Base-by-base conservation (phyloP, 345 rosid genomes). In the Hibiscus syriacus region DNA sequence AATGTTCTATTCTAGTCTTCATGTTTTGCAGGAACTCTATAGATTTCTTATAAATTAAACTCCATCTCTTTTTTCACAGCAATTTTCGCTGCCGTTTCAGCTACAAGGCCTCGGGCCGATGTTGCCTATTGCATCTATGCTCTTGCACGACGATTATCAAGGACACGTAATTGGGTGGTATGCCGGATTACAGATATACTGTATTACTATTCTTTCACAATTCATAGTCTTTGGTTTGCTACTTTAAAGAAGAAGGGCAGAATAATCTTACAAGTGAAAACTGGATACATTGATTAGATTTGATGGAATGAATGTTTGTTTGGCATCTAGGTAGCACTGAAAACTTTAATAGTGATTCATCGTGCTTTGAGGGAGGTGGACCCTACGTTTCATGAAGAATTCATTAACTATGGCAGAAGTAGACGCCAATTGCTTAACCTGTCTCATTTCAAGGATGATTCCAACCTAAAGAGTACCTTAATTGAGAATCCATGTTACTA, bases 361-460 rank as follows among this genome's bases (percentile, higher is more conserved):
- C 98, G 99, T 76, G 90, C 98, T 71, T 73, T 94, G 79, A 91
- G 98, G 76, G 99, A 94, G 85, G 99, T 91, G 66, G 99, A 94
- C 79, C 96, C 91, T 46, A 89, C 99, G 1, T 91, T 94, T 78
- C 96, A 89, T 50, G 99, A 91, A 76, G 99, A 94, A 73, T 82
- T 94, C 64, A 89, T 91, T 56, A 94, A 94, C 69, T 94, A 94
- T 75, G 95, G 96, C 65, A 83, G 90, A 80, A 89, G 90, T 83
- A 83, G 93, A 79, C 83, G 52, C 72, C 99, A 89, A 68, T 88
- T 94, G 97, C 98, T 94, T 60, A 91, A 88, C 74, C 86, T 94
- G 98, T 79, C 96, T 71, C 97, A 94, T 79, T 94, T 94, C 76
- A 94, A 89, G 77, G 99, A 94, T 77, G 99, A 91, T 83, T 91